Base-by-base conservation (phyloP, 768 basidiomycete species). In the Rhizopogon sp. region DNA sequence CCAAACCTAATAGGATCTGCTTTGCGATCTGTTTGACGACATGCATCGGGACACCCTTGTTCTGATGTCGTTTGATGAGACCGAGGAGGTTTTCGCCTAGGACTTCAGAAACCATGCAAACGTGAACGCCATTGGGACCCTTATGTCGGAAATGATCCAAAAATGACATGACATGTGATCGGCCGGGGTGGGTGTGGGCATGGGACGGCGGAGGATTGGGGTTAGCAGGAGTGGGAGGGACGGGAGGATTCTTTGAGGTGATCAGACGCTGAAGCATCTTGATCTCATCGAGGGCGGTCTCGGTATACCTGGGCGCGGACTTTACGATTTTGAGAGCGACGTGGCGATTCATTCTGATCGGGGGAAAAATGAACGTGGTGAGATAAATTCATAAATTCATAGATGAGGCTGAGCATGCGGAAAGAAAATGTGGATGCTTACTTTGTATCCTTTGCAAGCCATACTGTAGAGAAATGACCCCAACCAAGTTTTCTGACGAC, bases 91-190 rank as follows among this genome's bases (percentile, higher is more conserved):
- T 98, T 74, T 99, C 96, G 57, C 96, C 97, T 8, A 99, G 82
- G 25, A 98, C 97, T 71, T 99, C 97, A 65, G 98, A 98, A 13
- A 97, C 94, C 97, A 99, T 98, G 79, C 97, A 98, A 62, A 99
- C 90, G 72, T 99, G 97, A 14, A 83, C 87, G 39, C 97, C 97
- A 69, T 99, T 97, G 9, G 94, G 94, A 1, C 97, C 97, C 58
- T 89, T 90, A 73, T 98, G 97, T 28, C 87, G 82, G 71, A 99
- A 99, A 69, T 98, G 93, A 75, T 99, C 96, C 45, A 98, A 88
- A 70, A 98, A 93, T 13, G 90, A 91, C 70, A 99, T 95, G 70
- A 98, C 96, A 68, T 99, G 97, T 17, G 88, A 86, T 58, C 92
- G 78, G 3, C 95, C 96, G 0, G 94, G 83, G 69, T 98, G 93